Base-by-base conservation (phyloP, 768 basidiomycete species). In the Pulveroboletus sp. region DNA sequence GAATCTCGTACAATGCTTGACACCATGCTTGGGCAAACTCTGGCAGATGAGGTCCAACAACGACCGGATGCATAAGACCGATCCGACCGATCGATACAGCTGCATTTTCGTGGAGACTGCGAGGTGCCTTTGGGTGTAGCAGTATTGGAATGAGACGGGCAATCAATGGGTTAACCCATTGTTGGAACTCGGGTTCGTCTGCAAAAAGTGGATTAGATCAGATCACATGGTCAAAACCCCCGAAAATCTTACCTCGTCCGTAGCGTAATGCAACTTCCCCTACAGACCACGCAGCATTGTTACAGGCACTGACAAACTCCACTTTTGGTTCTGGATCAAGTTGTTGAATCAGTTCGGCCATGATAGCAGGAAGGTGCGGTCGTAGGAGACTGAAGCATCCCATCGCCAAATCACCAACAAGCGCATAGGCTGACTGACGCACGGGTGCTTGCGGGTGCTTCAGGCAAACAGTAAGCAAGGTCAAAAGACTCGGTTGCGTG, bases 241-340 rank as follows among this genome's bases (percentile, higher is more conserved):
- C 37, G 19, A 5, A 57, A 45, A 25, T 45, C 45, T 48, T 63
- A 88, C 90, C 86, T 56, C 82, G 75, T 44, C 92, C 90, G 64
- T 90, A 94, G 40, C 93, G 90, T 53, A 99, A 71, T 8, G 97
- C 92, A 27, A 99, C 92, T 69, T 99, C 97, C 37, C 97, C 97
- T 24, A 97, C 94, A n/a, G 93, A 94, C 97, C 97, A 99, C 1
- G 95, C 95, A 10, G 97, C 97, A 64, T 99, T 99, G 70, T 99
- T 99, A 67, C 92, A 94, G 6, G 95, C 97, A 57, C 92, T 94
- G 53, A 98, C 84, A 62, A 94, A 93, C 67, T 97, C 94, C 27
- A 87, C 77, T 60, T 91, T 90, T 1, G 95, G 97, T 62, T 95
- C 90, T 5, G 90, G 88, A 52, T 94, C 89, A 44, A 99, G 87